These are phyloP conservation scores for Candida patagonica DNA, from an alignment of 805 yeast species.

Conservation along the genomic window DNA sequence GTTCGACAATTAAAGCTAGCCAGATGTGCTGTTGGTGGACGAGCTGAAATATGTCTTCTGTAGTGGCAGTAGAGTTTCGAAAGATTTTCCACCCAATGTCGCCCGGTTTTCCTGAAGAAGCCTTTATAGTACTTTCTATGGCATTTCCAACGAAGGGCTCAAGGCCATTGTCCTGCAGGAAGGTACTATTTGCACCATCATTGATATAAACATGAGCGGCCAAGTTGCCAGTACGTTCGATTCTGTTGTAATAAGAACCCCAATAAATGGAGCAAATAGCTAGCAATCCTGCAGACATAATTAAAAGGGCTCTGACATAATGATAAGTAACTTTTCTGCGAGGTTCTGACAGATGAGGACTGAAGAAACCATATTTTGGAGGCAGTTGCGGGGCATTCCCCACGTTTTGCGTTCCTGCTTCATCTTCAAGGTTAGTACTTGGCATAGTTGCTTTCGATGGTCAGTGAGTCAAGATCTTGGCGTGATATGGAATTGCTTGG, in stretches of 20 bases:
- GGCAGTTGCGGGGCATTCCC: no score
- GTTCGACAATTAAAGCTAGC: slow-evolving; percentile 48
- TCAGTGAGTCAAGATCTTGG: no score
- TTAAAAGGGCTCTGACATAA: background rate
- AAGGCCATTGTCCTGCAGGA: slow-evolving; percentile 6
- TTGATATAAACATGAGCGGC: slow-evolving; percentile 34
- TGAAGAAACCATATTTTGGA: background rate
- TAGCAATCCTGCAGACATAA: slow-evolving; percentile 17
- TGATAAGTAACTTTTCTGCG: background rate
- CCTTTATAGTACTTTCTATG: slow-evolving; percentile 4
- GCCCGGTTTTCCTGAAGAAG: no score
- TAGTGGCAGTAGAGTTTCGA: slow-evolving; percentile 20
- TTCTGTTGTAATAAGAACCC: slow-evolving; percentile 36
- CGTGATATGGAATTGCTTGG: no score
- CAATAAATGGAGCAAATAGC: slow-evolving; percentile 39
- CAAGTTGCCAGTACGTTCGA: slow-evolving; percentile 27
- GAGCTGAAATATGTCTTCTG: slow-evolving; percentile 33
- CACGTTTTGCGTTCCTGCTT: no score
- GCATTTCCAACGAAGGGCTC: slow-evolving; percentile 1
- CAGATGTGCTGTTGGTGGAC: slow-evolving; percentile 53
- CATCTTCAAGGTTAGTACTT: no score
- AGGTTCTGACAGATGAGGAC: background rate
- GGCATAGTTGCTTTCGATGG: no score
- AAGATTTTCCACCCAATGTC: slow-evolving; percentile 25
- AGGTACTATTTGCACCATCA: slow-evolving; percentile 17